Base-by-base conservation (phyloP, 345 rosid species). In the Moringa oleifera region DNA sequence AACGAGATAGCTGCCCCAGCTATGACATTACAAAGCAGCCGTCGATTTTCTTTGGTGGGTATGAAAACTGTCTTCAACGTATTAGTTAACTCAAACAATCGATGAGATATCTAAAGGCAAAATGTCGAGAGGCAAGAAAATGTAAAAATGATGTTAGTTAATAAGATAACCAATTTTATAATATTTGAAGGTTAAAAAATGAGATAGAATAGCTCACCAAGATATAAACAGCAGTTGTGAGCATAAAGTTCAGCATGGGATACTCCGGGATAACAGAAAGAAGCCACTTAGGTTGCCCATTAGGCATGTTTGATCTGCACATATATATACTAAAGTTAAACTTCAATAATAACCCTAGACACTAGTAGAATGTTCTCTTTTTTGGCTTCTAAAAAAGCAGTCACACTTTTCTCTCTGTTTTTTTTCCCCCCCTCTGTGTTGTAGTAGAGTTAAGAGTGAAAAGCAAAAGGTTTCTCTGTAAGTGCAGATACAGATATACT, bases 231-330 rank as follows among this genome's bases (percentile, higher is more conserved):
- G 97, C 87, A 47, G 97, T 90, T 49, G 91, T 90, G 72, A 90
- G 91, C 97, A 94, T 85, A 77, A 94, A 94, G 74, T 94, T 94
- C 15, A 94, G 87, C 79, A 90, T 20, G 9, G 99, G 99, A 73
- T 85, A 86, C 71, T 80, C 91, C 5, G 99, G 99, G 77, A 94
- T 79, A 19, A 94, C 15, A 55, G 84, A 85, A 73, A 90, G 95
- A 69, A 94, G 99, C 99, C 99, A 94, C 73, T 94, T 94, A 21
- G 97, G 99, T 72, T 94, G 99, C 65, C 99, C 99, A 64, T 88
- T 81, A 65, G 99, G 85, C 51, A 79, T 13, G 73, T 90, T 81
- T 3, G 96, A 86, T 79, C 96, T 90, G 90, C 73, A 72, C 47
- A 41, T 41, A 41, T 5, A 41, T 41, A 15, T 41, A 7, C 13